These are phyloP conservation scores for Sparassis latifolia DNA, from an alignment of 1,284 basidiomycete species.

Conservation along the genomic window DNA sequence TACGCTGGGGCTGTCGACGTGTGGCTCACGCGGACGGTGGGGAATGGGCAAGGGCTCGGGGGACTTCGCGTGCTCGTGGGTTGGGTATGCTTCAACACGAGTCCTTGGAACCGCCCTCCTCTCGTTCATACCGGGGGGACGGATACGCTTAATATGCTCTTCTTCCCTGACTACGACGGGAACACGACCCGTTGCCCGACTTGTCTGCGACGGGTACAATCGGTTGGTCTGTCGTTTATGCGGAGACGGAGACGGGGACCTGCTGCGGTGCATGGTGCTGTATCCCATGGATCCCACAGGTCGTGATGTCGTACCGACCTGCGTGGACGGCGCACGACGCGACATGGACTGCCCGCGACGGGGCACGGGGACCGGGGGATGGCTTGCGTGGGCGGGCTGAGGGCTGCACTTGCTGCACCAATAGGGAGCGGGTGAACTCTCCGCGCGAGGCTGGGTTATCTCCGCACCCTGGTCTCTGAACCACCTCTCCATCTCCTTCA, in stretches of 20 bases:
- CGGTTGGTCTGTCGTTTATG: conserved; percentile 1
- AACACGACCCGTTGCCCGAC: conserved; percentile 10
- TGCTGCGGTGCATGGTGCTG: not conserved
- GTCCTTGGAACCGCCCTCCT: not conserved
- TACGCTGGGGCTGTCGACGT: conserved; percentile 7
- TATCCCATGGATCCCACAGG: conserved; percentile 8
- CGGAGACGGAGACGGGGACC: conserved; percentile 5
- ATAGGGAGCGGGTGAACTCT: conserved; percentile 8
- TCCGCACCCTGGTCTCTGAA: conserved; percentile 37
- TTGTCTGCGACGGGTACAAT: not conserved
- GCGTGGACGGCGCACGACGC: not conserved
- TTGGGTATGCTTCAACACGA: conserved; percentile 6
- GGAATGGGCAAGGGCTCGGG: conserved; percentile 32
- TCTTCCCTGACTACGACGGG: conserved; percentile 8
- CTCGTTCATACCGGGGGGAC: not conserved
- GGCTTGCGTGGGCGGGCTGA: not conserved
- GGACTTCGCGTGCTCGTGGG: conserved; percentile 22
- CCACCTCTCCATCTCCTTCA: conserved; percentile 76
- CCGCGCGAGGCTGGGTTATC: conserved; percentile 14
- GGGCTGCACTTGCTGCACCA: conserved; percentile 16
- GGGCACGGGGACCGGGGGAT: not conserved
- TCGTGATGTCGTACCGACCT: conserved; percentile 9
- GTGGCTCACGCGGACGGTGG: conserved; percentile 21
- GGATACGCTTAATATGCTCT: not conserved
- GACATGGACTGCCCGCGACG: not conserved